phyloP scores from a whole-genome alignment of 2,329 filamentous ascomycete species.

The Stagonosporopsis tanaceti region DNA sequence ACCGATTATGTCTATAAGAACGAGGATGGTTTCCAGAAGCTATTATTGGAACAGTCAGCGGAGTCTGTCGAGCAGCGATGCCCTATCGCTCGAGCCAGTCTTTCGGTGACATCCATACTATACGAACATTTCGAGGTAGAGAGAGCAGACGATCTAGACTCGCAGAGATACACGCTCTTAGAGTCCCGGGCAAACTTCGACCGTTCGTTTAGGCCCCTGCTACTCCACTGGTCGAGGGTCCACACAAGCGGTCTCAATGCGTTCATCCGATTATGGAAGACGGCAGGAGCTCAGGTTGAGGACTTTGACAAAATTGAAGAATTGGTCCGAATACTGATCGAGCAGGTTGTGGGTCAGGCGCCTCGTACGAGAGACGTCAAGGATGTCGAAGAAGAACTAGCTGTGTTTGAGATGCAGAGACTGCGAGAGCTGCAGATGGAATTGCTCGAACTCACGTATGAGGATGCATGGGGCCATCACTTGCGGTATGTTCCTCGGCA shows the following conservation, averaged over 20 bases:
- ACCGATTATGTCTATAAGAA: slow-evolving; percentile 92
- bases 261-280: slow-evolving; percentile 93
- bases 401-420: slow-evolving; percentile 79
- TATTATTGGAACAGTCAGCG: slow-evolving; percentile 86
- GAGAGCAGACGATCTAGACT: slow-evolving; percentile 79
- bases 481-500: slow-evolving; percentile 60
- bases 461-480: slow-evolving; percentile 93
- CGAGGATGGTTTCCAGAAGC: slow-evolving; percentile 90
- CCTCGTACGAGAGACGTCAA: slow-evolving; percentile 81
- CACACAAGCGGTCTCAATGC: slow-evolving; percentile 86
- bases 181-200: slow-evolving; percentile 83
- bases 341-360: slow-evolving; percentile 86
- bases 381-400: slow-evolving; percentile 88
- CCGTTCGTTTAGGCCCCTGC: slow-evolving; percentile 81
- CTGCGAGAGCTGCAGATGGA: slow-evolving; percentile 93
- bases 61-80: slow-evolving; percentile 76
- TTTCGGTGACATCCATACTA: slow-evolving; percentile 85
- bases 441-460: slow-evolving; percentile 86
- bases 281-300: slow-evolving; percentile 80
- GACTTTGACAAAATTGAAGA: slow-evolving; percentile 96
- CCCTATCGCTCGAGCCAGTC: slow-evolving; percentile 84
- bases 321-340: slow-evolving; percentile 85
- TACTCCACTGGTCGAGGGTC: slow-evolving; percentile 91
- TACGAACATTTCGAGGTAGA: slow-evolving; percentile 98
- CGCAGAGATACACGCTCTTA: slow-evolving; percentile 75